Conservation (phyloP, 768 basidiomycete species). For the Leccinum subgranulosum region DNA sequence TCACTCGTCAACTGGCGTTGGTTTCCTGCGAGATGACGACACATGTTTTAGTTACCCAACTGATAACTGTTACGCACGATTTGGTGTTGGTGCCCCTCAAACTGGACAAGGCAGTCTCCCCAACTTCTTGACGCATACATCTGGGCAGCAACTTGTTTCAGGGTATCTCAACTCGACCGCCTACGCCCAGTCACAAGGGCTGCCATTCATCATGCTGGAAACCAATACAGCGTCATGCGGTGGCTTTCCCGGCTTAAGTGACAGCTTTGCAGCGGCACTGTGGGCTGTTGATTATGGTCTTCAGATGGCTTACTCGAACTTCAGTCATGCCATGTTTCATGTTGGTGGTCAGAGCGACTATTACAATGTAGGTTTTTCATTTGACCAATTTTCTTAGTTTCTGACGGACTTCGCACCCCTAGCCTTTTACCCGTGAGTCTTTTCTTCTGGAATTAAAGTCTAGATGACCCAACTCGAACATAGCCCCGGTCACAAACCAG, state of each 20-base stretch:
- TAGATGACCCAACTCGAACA: slow-evolving; percentile 9
- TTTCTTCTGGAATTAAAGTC: background rate
- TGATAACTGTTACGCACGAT: slow-evolving; percentile 60
- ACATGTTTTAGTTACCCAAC: slow-evolving; percentile 45
- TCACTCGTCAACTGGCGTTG: background rate
- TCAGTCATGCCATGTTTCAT: slow-evolving; percentile 43
- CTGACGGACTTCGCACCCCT: background rate
- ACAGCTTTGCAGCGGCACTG: slow-evolving; percentile 52
- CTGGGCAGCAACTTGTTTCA: slow-evolving; percentile 43
- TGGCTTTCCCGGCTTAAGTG: slow-evolving; percentile 50
- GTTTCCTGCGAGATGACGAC: slow-evolving; percentile 8
- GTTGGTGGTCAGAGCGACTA: slow-evolving; percentile 62
- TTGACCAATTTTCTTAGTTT: background rate
- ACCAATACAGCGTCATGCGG: slow-evolving; percentile 54
- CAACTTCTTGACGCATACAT: slow-evolving; percentile 49
- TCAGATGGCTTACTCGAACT: slow-evolving; percentile 50
- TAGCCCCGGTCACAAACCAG: slow-evolving; percentile 52
- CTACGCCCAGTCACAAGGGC: slow-evolving; percentile 35
- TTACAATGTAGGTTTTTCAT: slow-evolving; percentile 55
- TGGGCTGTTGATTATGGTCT: slow-evolving; percentile 55
- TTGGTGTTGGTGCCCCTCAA: slow-evolving; percentile 36
- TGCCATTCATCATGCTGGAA: slow-evolving; percentile 55
- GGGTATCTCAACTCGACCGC: slow-evolving; percentile 49
- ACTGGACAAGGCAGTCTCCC: slow-evolving; percentile 49
- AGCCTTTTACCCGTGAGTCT: slow-evolving; percentile 39